These are phyloP conservation scores for Zopfochytrium polystomum DNA, from an alignment of 371 early-diverging fungal genomes.

Conservation along the genomic window DNA sequence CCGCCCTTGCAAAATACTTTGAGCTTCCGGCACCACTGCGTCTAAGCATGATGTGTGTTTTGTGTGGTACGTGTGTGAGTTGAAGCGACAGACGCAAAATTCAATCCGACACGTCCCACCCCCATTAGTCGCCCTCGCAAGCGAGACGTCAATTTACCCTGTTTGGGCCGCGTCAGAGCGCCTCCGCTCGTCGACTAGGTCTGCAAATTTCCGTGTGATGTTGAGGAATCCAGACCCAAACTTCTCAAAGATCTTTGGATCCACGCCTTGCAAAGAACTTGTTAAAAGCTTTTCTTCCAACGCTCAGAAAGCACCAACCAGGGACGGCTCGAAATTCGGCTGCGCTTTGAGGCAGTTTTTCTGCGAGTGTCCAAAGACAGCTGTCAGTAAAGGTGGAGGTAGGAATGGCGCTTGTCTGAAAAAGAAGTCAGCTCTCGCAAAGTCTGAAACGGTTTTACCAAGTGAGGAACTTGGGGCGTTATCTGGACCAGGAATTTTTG, in stretches of 20 bases:
- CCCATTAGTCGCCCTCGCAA: too few relatives aligned
- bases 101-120: too few relatives aligned
- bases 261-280: constrained; percentile 8
- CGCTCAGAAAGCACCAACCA: background rate
- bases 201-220: constrained; percentile 22
- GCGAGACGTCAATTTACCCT: too few relatives aligned
- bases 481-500: background rate
- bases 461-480: background rate
- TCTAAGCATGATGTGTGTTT: too few relatives aligned
- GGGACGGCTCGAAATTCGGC: constrained; percentile 4
- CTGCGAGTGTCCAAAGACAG: constrained; percentile 6
- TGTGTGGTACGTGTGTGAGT: too few relatives aligned
- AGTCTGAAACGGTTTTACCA: background rate
- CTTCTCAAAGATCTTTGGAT: constrained; percentile 13
- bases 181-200: constrained; percentile 3
- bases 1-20: too few relatives aligned
- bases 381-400: constrained; percentile 9
- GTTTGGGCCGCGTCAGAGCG: too few relatives aligned
- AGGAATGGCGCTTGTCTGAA: constrained; percentile 18
- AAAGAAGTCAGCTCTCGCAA: background rate
- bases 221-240: constrained; percentile 20
- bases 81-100: too few relatives aligned
- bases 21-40: too few relatives aligned
- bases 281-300: background rate
- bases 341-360: background rate